Evolutionary conservation across 2,329 filamentous ascomycete genomes (phyloP), one percentile per base, ranked within the genome.

Genomic region (Tolypocladium nubicola): DNA sequence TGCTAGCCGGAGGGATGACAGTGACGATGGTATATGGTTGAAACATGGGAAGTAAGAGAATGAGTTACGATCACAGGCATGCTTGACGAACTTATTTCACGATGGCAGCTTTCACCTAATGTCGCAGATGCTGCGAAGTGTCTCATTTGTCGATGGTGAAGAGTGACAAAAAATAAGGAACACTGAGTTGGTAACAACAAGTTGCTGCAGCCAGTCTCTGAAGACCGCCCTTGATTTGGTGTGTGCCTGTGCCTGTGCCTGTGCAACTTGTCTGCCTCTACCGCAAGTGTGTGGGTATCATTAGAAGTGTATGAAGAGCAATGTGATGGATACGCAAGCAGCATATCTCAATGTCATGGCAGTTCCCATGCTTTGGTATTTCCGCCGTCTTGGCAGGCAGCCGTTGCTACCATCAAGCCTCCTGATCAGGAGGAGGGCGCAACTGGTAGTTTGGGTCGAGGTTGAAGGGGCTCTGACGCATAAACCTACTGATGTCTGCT

Each of bases 401-500:
- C 13, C 38, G 9, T 23, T 23, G 16, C 40, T 23, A 55, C 19
- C 11, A 23, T 47, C 53, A 33, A 43, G 30, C 9, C 26, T 13
- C 9, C 21, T 26, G 13, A 11, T 26, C 39, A n/a, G 40, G 52
- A n/a, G 41, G 7, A 9, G 49, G 47, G 23, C 49, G 33, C 21
- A 67, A 45, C 8, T 23, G 53, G 56, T 72, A 73, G 7, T 37
- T 52, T 1, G 66, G 61, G 38, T 73, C 63, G 16, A 76, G 65
- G 45, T 64, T 65, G 61, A 86, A 86, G 0, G 82, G 81, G 7
- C 69, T 65, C 8, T 63, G 67, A 35, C 76, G 74, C 39, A 88
- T 82, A 61, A 79, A 88, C 10, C 77, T 73, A 65, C 85, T 88
- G 33, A 90, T 77, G 65, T 91, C 81, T 2, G 66, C 65, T 67